Percentiles rank a stretch among this genome's conserved stretches.
Evolutionary conservation across 495 filamentous ascomycete genomes (phyloP).

Genomic region (Tuber umbilicatum): DNA sequence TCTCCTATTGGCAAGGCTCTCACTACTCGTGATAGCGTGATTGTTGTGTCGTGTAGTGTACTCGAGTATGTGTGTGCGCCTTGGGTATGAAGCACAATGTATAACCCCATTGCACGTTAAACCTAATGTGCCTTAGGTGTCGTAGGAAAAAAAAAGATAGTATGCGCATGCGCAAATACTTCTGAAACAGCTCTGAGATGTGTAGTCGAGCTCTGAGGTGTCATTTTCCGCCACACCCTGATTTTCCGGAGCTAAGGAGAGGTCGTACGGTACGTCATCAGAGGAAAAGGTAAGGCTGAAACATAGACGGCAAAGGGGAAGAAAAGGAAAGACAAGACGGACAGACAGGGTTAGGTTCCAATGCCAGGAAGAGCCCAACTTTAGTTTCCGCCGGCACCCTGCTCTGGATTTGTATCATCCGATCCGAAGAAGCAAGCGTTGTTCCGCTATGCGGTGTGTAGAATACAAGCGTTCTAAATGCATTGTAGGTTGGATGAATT

Average conservation of each 20-base stretch:
- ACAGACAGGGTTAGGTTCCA: not conserved
- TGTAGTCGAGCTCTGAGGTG: constrained; percentile 28
- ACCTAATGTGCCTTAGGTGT: not conserved
- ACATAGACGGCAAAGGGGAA: constrained; percentile 29
- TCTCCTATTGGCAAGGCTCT: not conserved
- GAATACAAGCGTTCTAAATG: not conserved
- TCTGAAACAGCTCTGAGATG: constrained; percentile 31
- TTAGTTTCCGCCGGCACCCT: not conserved
- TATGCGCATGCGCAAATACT: not conserved
- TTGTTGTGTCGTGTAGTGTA: not conserved
- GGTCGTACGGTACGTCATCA: constrained; percentile 22
- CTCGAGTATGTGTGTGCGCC: not conserved
- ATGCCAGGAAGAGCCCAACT: not conserved
- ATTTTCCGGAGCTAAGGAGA: constrained; percentile 3
- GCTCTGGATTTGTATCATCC: constrained; percentile 30
- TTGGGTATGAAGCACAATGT: not conserved
- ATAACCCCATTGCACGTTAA: not conserved
- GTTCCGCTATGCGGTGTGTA: constrained; percentile 17
- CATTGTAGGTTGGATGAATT: not conserved
- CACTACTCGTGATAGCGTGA: not conserved
- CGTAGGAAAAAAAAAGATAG: constrained; percentile 22
- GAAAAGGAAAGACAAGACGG: not conserved
- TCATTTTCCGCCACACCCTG: constrained; percentile 19
- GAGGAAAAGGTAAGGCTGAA: constrained; percentile 36
- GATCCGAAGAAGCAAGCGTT: constrained; percentile 31